These are phyloP conservation scores for Sequoia sempervirens DNA, from an alignment of 75 land plant genomes.

Conservation along the genomic window DNA sequence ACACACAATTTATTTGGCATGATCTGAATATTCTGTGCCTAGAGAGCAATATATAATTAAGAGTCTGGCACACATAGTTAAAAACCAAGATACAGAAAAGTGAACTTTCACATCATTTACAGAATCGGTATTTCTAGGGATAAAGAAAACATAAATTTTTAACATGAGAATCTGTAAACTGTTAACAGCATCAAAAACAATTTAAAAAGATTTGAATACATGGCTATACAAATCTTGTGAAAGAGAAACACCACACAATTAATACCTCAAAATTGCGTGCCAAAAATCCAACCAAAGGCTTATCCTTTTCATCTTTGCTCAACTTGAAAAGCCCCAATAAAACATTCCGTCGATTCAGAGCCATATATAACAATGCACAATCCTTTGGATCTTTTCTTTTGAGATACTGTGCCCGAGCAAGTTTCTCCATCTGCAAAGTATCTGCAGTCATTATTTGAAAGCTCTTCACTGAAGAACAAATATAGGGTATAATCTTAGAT, in stretches of 20 bases:
- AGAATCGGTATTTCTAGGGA: neutral
- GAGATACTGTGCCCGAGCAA: conserved; percentile 83
- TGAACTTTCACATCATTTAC: neutral
- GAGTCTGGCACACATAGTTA: neutral
- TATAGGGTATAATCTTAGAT: neutral
- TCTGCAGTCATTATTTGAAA: neutral
- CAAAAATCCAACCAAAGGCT: conserved; percentile 79
- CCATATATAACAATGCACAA: conserved; percentile 84
- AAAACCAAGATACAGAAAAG: neutral
- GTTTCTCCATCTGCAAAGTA: conserved; percentile 81
- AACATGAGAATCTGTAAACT: neutral
- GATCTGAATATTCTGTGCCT: too few relatives aligned
- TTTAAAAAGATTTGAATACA: neutral
- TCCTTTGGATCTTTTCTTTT: conserved; percentile 82
- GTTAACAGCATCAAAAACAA: neutral
- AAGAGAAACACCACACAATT: neutral
- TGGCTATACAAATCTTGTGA: neutral
- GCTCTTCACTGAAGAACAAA: neutral
- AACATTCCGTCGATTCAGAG: conserved; percentile 81
- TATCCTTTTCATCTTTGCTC: conserved; percentile 93
- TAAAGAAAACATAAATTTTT: neutral
- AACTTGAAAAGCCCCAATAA: conserved; percentile 89
- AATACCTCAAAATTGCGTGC: conserved; percentile 82
- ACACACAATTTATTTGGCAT: too few relatives aligned
- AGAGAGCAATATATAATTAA: too few relatives aligned